These are phyloP conservation scores for Ascochyta fabae DNA, from an alignment of 2,329 filamentous ascomycete genomes.

Conservation along the genomic window DNA sequence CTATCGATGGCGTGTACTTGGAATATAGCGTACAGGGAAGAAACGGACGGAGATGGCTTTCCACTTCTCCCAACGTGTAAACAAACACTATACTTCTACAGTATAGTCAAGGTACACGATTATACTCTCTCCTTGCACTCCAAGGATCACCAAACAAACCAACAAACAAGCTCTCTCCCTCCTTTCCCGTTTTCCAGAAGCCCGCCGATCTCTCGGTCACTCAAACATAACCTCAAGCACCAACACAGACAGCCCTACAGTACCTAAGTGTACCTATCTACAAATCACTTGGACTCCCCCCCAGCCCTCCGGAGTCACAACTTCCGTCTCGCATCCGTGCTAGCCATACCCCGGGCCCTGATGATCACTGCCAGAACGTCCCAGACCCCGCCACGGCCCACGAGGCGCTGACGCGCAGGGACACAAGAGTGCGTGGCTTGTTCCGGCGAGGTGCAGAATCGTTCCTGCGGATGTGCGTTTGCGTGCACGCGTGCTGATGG, in stretches of 20 bases:
- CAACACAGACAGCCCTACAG: neutral
- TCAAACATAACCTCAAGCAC: neutral
- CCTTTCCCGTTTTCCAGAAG: neutral
- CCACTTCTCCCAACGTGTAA: too few relatives aligned
- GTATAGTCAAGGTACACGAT: too few relatives aligned
- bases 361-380: conserved; percentile 10
- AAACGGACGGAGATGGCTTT: too few relatives aligned
- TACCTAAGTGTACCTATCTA: neutral
- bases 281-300: neutral
- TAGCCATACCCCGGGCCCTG: conserved; percentile 5
- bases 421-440: neutral
- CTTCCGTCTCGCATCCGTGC: neutral
- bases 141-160: too few relatives aligned
- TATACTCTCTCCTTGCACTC: too few relatives aligned
- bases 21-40: too few relatives aligned
- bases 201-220: neutral
- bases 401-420: neutral
- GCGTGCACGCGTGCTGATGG: too few relatives aligned
- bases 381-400: conserved; percentile 1
- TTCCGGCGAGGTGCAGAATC: conserved; percentile 7
- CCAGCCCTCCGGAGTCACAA: neutral
- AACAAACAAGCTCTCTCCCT: too few relatives aligned
- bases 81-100: too few relatives aligned
- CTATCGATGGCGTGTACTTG: too few relatives aligned
- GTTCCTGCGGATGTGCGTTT: neutral